Percentiles rank a stretch among this genome's conserved stretches.
Conservation (phyloP, 176 grass and related monocot species). For the Carex scoparia region DNA sequence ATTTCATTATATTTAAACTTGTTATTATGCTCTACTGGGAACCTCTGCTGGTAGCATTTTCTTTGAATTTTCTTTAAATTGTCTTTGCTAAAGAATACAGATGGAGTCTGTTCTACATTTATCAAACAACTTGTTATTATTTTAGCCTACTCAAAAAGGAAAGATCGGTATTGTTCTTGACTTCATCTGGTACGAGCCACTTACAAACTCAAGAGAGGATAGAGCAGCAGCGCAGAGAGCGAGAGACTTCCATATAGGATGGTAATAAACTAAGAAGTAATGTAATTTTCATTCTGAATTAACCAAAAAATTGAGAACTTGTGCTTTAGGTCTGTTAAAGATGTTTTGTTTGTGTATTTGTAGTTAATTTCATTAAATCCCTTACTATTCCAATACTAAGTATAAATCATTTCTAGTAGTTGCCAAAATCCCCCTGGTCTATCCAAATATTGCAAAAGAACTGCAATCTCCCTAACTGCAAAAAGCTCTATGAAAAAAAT, state of each 20-base stretch:
- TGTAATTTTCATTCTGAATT: background rate
- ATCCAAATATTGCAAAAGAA: background rate
- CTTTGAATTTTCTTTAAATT: background rate
- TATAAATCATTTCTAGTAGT: background rate
- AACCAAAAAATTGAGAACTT: background rate
- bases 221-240: constrained; percentile 76
- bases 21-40: background rate
- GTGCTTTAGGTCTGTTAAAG: background rate
- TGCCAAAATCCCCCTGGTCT: background rate
- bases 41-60: background rate
- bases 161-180: constrained; percentile 66
- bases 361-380: background rate
- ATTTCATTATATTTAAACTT: background rate
- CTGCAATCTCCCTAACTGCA: too few species aligned
- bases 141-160: constrained; percentile 47
- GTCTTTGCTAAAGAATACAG: background rate
- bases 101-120: background rate
- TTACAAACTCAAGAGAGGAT: constrained; percentile 56
- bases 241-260: constrained; percentile 88
- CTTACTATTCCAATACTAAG: background rate
- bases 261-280: constrained; percentile 31
- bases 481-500: background rate
- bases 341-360: background rate
- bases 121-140: background rate
- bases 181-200: constrained; percentile 64